These are phyloP conservation scores for Xerocomus minutiporus DNA, from an alignment of 1,284 basidiomycete genomes.

Conservation along the genomic window DNA sequence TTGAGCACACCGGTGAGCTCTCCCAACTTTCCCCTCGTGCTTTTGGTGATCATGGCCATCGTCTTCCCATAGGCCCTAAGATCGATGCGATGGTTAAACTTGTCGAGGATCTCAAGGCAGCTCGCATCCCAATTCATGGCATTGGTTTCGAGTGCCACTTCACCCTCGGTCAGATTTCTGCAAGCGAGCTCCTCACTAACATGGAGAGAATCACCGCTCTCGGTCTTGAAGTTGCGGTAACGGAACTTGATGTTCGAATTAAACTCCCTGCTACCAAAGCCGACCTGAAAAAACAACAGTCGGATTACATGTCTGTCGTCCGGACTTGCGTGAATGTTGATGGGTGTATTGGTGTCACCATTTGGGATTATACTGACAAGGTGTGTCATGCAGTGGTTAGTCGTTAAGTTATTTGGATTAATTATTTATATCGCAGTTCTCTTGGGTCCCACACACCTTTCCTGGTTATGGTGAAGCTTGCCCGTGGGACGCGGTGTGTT, in stretches of 20 bases:
- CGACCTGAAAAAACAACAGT: constrained; percentile 45
- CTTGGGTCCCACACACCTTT: constrained; percentile 16
- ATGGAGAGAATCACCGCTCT: constrained; percentile 45
- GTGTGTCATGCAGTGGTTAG: constrained; percentile 1
- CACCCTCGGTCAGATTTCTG: constrained; percentile 45
- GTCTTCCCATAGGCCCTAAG: constrained; percentile 9
- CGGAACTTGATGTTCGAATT: constrained; percentile 54
- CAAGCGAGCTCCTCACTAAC: constrained; percentile 35
- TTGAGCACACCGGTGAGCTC: constrained; percentile 13
- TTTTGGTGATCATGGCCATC: neutral
- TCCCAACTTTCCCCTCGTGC: neutral
- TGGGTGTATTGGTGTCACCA: constrained; percentile 17
- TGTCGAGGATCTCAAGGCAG: constrained; percentile 13
- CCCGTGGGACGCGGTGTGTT: constrained; percentile 17
- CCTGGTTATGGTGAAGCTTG: constrained; percentile 13
- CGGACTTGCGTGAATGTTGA: constrained; percentile 12
- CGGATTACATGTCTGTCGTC: constrained; percentile 15
- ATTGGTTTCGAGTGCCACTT: constrained; percentile 38
- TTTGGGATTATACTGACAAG: constrained; percentile 22
- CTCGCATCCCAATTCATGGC: constrained; percentile 13
- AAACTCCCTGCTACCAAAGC: constrained; percentile 45
- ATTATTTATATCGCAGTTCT: constrained; percentile 6
- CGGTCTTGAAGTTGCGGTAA: constrained; percentile 53
- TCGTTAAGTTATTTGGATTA: neutral
- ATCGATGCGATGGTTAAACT: constrained; percentile 23